Base-by-base conservation (phyloP, 495 filamentous ascomycete genomes). In the Trichoderma asperelloides region DNA sequence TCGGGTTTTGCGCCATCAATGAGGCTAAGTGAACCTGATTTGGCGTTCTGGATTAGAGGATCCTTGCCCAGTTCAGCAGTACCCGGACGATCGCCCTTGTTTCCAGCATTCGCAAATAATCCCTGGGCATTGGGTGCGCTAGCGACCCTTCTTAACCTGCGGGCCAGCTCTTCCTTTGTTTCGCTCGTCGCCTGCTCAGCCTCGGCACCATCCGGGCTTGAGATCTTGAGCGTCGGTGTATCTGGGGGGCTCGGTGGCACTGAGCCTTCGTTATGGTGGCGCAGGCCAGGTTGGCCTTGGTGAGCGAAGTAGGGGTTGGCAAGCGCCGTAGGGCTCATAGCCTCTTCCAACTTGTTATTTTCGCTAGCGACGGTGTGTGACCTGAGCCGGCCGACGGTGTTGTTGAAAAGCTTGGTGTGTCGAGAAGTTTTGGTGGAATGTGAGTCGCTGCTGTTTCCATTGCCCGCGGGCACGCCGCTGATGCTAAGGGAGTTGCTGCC, bases 221-320 rank as follows among this genome's bases (percentile, higher is more conserved):
- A 84, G 37, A 92, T 83, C 79, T 91, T 90, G 69, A 90, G 79
- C 40, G 79, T 83, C 57, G 95, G 95, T 5, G 92, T 95, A 78
- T 96, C 93, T 30, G 95, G 93, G n/a, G 95, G 96, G 45, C 93
- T 96, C 1, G 93, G 92, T 27, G 95, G 95, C n/a, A 95, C 90
- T 70, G 91, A 96, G 72, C 89, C 91, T 49, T 96, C 91, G 76
- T 97, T 96, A 78, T 93, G 93, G 79, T 98, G 95, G 70, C 95
- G 87, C 70, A 98, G 79, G 65, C 91, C 88, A 23, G 95, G 95
- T 68, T 92, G 94, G 65, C 95, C 95, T 75, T 98, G 95, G 76
- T 98, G 96, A 63, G 88, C 90, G 76, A 98, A 98, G 74, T 98
- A 98, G 3, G 95, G 95, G 74, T 98, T 98, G 37, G 93, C 96